A percentile compares a stretch with the other conserved stretches of the same genome.
Conservation (phyloP, 2,329 filamentous ascomycete genomes). For the Aureobasidium leucospermi region DNA sequence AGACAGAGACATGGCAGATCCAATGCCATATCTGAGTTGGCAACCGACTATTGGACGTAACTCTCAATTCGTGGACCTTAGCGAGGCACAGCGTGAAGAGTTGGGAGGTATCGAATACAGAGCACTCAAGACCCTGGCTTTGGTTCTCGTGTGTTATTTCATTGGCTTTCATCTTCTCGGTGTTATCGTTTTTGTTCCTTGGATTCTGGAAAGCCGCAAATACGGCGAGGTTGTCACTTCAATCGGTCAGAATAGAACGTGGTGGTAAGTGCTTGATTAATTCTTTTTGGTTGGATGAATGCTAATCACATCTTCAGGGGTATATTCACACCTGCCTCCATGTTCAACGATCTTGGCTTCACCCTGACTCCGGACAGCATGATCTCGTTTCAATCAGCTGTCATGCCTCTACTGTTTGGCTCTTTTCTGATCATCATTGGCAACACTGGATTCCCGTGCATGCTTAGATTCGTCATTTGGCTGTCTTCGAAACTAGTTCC, state of each 20-base stretch:
- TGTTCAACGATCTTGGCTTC: slow-evolving; percentile 93
- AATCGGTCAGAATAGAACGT: slow-evolving; percentile 58
- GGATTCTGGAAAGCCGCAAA: slow-evolving; percentile 59
- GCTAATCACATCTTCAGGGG: slow-evolving; percentile 38
- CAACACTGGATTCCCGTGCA: slow-evolving; percentile 91
- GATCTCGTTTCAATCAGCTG: slow-evolving; percentile 73
- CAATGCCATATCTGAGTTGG: slow-evolving; percentile 88
- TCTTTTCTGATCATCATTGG: slow-evolving; percentile 87
- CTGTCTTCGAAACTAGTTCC: slow-evolving; percentile 60
- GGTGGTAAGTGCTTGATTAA: slow-evolving; percentile 55
- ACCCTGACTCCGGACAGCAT: slow-evolving; percentile 91
- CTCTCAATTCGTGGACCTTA: slow-evolving; percentile 81
- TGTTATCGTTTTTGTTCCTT: slow-evolving; percentile 66
- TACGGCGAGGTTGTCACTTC: slow-evolving; percentile 61
- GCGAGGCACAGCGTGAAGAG: slow-evolving; percentile 87
- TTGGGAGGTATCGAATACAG: slow-evolving; percentile 95
- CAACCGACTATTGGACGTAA: slow-evolving; percentile 88
- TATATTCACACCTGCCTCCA: slow-evolving; percentile 77
- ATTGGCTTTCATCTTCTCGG: slow-evolving; percentile 75
- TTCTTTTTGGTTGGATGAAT: background rate
- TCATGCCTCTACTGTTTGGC: slow-evolving; percentile 68
- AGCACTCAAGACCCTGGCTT: slow-evolving; percentile 74
- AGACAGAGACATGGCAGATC: slow-evolving; percentile 45
- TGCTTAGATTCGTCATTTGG: slow-evolving; percentile 94
- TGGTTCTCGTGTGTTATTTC: slow-evolving; percentile 72